Percentiles rank a stretch among this genome's conserved stretches.
Evolutionary conservation across 208 protist species (phyloP).

Genomic region (Porcisia deanei): DNA sequence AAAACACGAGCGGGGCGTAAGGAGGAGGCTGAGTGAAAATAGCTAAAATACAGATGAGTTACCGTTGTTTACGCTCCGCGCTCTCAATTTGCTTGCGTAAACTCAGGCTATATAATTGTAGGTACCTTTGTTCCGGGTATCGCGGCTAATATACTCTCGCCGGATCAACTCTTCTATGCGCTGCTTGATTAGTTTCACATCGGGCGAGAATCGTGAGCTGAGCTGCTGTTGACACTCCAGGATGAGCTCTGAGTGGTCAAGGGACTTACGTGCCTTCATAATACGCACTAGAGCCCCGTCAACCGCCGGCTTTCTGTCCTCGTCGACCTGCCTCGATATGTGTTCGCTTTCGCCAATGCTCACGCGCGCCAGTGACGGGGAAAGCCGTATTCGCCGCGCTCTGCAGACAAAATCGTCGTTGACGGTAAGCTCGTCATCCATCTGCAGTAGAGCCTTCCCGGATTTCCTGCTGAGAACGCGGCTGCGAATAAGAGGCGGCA

Average conservation of each 20-base stretch:
- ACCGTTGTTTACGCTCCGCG: background rate
- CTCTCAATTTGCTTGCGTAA: background rate
- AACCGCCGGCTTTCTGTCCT: conserved; percentile 77
- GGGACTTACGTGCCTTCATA: conserved; percentile 75
- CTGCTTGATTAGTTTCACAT: conserved; percentile 82
- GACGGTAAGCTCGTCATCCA: conserved; percentile 43
- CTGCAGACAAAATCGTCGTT: conserved; percentile 71
- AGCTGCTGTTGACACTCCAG: conserved; percentile 78
- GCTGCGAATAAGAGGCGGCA: conserved; percentile 30
- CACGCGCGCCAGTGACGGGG: conserved; percentile 41
- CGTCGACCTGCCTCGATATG: conserved; percentile 57
- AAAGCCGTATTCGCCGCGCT: conserved; percentile 56
- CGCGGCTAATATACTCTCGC: conserved; percentile 80
- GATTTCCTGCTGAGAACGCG: conserved; percentile 24
- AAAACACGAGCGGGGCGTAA: too few species aligned
- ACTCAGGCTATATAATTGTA: conserved; percentile 82
- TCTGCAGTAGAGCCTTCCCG: conserved; percentile 35
- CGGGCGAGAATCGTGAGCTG: conserved; percentile 53
- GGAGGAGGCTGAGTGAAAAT: background rate
- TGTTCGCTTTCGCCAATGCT: conserved; percentile 41
- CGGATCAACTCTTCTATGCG: conserved; percentile 87
- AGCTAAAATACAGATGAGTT: background rate
- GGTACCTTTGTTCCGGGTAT: conserved; percentile 43
- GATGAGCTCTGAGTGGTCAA: conserved; percentile 73
- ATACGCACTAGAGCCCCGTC: conserved; percentile 86